Base-by-base conservation (phyloP, 2,329 filamentous ascomycete genomes). In the Pseudocercospora crystallina region DNA sequence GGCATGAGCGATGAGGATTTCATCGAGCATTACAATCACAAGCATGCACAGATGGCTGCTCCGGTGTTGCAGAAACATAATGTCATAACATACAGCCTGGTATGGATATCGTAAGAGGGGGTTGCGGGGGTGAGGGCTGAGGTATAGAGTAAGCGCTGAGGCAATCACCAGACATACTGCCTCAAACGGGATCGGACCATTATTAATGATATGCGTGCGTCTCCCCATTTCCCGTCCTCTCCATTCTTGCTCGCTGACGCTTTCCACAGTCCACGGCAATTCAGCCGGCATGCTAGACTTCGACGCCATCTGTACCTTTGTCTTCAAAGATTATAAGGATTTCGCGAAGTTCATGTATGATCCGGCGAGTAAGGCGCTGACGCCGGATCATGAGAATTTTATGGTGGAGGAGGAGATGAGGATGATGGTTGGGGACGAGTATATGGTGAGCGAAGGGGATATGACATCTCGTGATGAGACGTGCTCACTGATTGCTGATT, bases 221-320 rank as follows among this genome's bases (percentile, higher is more conserved):
- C 20, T 26, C 7, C 20, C 20, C 20, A 26, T 7, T 26, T 7
- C 20, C 20, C 20, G 7, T 7, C 20, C 4, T 26, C 20, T 26
- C 3, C 20, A 4, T 7, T 7, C 20, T 26, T 26, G 4, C 20
- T 4, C 7, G 20, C 20, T 26, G 20, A 26, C 20, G 20, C 20
- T 26, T n/a, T n/a, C 20, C 4, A 4, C 20, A 26, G 20, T 76
- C 57, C 71, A 72, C 48, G 73, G 73, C 14, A 70, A 73, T 47
- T 35, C 47, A 15, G 73, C 72, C 8, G 63, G 68, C 43, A 65
- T 76, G 51, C 57, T 73, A 42, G 69, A 73, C 43, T 76, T 74
- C 59, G 73, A 76, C 55, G 74, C 74, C 42, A 75, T 76, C 31
- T 76, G 74, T 64, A 75, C 72, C 9, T 76, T 76, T 59, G 72